Percentiles rank a stretch among this genome's conserved stretches.
These are phyloP conservation scores for Wickerhamiella kurtzmanii DNA, from an alignment of 805 yeast genomes.

Conservation along the genomic window DNA sequence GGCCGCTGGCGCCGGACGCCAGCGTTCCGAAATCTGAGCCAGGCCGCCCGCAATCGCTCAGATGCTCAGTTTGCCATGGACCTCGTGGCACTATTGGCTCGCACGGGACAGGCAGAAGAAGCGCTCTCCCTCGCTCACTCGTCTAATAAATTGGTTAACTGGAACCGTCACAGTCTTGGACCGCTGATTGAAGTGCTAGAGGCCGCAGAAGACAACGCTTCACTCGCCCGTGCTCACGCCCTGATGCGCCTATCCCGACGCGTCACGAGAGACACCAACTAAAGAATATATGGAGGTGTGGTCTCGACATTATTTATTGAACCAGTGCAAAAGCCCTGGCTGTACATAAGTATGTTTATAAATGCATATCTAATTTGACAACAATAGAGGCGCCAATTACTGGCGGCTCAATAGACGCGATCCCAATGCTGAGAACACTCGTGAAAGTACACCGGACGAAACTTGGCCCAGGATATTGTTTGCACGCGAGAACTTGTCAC, in stretches of 20 bases:
- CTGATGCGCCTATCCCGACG: no score
- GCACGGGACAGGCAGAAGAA: slow-evolving; percentile 45
- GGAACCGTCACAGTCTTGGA: slow-evolving; percentile 43
- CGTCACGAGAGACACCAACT: slow-evolving; percentile 3
- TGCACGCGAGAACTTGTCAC: slow-evolving; percentile 86
- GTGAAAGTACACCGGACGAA: slow-evolving; percentile 15
- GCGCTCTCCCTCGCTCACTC: slow-evolving; percentile 57
- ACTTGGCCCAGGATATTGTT: slow-evolving; percentile 38
- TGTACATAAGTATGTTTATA: not conserved
- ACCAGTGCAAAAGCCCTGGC: not conserved
- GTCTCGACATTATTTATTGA: no score
- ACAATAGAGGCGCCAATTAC: no score
- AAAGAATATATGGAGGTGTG: no score
- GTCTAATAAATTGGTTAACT: slow-evolving; percentile 52
- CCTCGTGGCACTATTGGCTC: slow-evolving; percentile 49
- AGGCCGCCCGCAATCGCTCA: slow-evolving; percentile 29
- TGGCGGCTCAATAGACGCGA: slow-evolving; percentile 9
- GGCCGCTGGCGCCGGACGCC: slow-evolving; percentile 55
- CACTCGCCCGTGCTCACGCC: slow-evolving; percentile 5
- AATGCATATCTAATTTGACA: not conserved
- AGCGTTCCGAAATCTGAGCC: slow-evolving; percentile 32
- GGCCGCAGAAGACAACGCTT: slow-evolving; percentile 32
- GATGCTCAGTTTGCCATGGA: slow-evolving; percentile 62
- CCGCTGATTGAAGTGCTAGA: slow-evolving; percentile 31
- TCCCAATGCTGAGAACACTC: slow-evolving; percentile 11